These are phyloP conservation scores for Edaphochlamys debaryana DNA, from an alignment of 139 green algal species.

Conservation along the genomic window DNA sequence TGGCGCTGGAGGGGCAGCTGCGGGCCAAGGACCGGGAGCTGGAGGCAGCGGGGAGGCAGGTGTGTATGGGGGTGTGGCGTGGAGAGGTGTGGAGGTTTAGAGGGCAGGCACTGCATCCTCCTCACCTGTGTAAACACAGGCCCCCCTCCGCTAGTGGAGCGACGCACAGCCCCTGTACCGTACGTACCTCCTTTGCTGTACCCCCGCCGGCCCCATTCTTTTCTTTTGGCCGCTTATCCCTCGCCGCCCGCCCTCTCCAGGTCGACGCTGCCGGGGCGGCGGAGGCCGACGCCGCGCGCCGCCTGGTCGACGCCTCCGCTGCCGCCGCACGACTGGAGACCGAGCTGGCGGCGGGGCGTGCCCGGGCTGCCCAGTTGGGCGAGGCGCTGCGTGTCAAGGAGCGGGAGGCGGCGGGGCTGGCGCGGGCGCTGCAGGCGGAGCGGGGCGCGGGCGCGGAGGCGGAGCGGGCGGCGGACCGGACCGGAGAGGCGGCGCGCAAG, in stretches of 20 bases:
- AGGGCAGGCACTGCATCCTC: too few relatives aligned
- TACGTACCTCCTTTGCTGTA: too few relatives aligned
- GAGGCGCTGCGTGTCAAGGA: slow-evolving; percentile 15
- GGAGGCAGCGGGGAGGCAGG: slow-evolving; percentile 25
- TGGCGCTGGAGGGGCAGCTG: slow-evolving; percentile 28
- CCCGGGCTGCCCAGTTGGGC: slow-evolving; percentile 12
- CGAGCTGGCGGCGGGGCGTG: neutral
- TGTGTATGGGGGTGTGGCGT: too few relatives aligned
- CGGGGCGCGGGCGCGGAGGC: slow-evolving; percentile 11
- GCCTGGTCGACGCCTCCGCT: neutral
- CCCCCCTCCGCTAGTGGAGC: too few relatives aligned
- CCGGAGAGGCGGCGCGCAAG: slow-evolving; percentile 28
- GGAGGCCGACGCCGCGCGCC: slow-evolving; percentile 14
- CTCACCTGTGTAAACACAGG: too few relatives aligned
- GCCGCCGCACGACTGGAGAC: slow-evolving; percentile 13
- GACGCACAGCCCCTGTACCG: too few relatives aligned
- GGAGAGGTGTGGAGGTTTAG: too few relatives aligned
- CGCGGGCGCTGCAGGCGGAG: neutral
- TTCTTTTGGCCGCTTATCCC: too few relatives aligned
- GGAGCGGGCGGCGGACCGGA: neutral
- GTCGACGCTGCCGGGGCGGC: slow-evolving; percentile 32
- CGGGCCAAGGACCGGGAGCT: slow-evolving; percentile 45
- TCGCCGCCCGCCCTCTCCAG: too few relatives aligned
- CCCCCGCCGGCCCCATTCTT: too few relatives aligned
- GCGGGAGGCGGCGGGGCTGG: slow-evolving; percentile 19